Evolutionary conservation across 2,329 filamentous ascomycete genomes (phyloP).

Genomic region (Knufia fluminis): DNA sequence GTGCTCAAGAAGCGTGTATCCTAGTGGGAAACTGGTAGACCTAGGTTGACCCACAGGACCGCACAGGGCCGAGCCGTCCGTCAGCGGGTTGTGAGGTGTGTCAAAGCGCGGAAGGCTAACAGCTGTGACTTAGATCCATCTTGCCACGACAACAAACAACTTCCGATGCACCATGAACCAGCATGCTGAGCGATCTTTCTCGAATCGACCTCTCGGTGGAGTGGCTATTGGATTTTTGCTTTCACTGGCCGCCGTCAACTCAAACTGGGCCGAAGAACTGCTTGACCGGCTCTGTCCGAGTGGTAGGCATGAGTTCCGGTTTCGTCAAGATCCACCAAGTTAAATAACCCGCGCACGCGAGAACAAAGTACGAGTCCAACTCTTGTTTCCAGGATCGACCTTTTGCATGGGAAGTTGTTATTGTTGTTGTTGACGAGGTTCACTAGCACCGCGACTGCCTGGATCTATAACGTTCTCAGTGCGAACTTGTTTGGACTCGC

Average conservation of each 20-base stretch:
- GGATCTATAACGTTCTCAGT: too few relatives aligned
- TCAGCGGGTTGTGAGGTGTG: constrained; percentile 1
- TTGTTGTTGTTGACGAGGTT: too few relatives aligned
- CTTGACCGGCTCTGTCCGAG: not conserved
- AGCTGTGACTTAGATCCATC: not conserved
- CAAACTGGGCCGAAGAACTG: not conserved
- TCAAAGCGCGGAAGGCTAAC: not conserved
- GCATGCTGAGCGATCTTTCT: not conserved
- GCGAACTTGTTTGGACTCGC: too few relatives aligned
- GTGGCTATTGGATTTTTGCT: not conserved
- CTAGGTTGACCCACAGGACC: not conserved
- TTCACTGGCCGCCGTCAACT: constrained; percentile 1
- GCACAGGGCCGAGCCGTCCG: not conserved
- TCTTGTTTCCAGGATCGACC: not conserved
- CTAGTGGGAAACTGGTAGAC: not conserved
- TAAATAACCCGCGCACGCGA: not conserved
- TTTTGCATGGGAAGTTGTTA: too few relatives aligned
- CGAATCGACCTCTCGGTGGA: not conserved
- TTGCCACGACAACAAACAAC: constrained; percentile 2
- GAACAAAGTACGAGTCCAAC: constrained; percentile 1
- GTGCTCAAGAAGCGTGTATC: not conserved
- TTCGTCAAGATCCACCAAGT: not conserved
- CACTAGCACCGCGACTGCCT: too few relatives aligned
- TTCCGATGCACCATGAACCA: not conserved
- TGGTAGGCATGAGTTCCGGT: not conserved